These are phyloP conservation scores for Trametes coccinea DNA, from an alignment of 768 basidiomycete species.

Conservation along the genomic window DNA sequence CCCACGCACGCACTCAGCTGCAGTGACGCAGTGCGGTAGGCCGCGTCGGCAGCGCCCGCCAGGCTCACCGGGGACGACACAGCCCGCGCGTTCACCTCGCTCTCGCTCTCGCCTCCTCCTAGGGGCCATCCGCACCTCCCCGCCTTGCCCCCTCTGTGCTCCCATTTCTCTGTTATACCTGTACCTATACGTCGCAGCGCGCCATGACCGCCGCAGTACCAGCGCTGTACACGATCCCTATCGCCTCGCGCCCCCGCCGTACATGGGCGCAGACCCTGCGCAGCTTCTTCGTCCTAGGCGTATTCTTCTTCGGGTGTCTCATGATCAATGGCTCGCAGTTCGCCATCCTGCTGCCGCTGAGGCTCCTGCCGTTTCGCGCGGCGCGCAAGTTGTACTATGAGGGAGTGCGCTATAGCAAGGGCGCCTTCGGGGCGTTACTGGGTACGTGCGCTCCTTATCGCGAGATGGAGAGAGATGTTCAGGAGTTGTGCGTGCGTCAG, in stretches of 20 bases:
- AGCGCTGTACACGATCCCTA: slow-evolving; percentile 46
- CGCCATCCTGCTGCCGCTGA: slow-evolving; percentile 64
- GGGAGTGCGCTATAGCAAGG: slow-evolving; percentile 81
- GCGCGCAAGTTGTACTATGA: slow-evolving; percentile 60
- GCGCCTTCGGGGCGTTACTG: slow-evolving; percentile 72
- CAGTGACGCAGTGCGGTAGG: neutral
- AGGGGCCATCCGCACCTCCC: neutral
- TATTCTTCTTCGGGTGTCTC: slow-evolving; percentile 66
- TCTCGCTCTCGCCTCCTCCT: neutral
- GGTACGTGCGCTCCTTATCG: slow-evolving; percentile 44
- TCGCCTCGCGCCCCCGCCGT: slow-evolving; percentile 50
- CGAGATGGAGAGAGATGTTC: neutral
- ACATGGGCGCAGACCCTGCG: slow-evolving; percentile 54
- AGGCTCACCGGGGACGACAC: neutral
- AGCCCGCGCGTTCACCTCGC: neutral
- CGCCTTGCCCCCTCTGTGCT: neutral
- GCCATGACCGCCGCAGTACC: slow-evolving; percentile 13
- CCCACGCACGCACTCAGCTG: too few relatives aligned
- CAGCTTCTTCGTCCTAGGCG: slow-evolving; percentile 51
- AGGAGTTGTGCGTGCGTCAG: slow-evolving; percentile 37
- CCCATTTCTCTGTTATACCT: neutral
- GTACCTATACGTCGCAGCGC: neutral
- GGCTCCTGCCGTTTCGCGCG: slow-evolving; percentile 59
- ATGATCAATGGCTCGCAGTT: slow-evolving; percentile 77
- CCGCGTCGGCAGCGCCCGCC: neutral